Conservation (phyloP, 768 basidiomycete genomes). For the Pulveroboletus sp. region DNA sequence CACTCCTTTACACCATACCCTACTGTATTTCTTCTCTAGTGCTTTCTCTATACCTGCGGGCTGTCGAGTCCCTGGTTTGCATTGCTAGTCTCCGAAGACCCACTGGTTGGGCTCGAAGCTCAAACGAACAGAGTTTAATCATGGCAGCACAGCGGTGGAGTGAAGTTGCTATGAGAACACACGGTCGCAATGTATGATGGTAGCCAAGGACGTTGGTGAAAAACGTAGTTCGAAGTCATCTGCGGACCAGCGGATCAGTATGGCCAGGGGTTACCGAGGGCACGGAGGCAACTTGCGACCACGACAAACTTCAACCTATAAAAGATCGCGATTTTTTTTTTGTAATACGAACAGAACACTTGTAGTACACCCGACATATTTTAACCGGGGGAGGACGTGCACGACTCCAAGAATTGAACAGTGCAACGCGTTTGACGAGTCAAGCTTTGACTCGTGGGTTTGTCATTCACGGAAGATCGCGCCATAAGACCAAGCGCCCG, state of each 20-base stretch:
- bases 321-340: too few species aligned
- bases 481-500: too few species aligned
- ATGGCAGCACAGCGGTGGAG: neutral
- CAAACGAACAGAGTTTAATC: conserved; percentile 14
- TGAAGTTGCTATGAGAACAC: conserved; percentile 8
- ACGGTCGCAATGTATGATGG: conserved; percentile 11
- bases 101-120: neutral
- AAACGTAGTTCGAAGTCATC: neutral
- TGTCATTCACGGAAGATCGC: too few species aligned
- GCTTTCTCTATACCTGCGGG: conserved; percentile 1
- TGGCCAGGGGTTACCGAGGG: neutral
- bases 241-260: neutral
- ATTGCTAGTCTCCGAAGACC: neutral
- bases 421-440: too few species aligned
- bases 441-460: too few species aligned
- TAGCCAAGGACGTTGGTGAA: conserved; percentile 6
- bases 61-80: neutral
- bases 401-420: too few species aligned
- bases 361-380: too few species aligned
- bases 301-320: too few species aligned
- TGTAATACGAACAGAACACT: too few species aligned
- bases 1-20: neutral
- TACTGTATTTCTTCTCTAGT: conserved; percentile 12
- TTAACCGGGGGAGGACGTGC: too few species aligned
- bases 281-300: too few species aligned